Percentiles rank a stretch among this genome's conserved stretches.
These are phyloP conservation scores for Lactarius hengduanensis DNA, from an alignment of 768 basidiomycete species.

Conservation along the genomic window DNA sequence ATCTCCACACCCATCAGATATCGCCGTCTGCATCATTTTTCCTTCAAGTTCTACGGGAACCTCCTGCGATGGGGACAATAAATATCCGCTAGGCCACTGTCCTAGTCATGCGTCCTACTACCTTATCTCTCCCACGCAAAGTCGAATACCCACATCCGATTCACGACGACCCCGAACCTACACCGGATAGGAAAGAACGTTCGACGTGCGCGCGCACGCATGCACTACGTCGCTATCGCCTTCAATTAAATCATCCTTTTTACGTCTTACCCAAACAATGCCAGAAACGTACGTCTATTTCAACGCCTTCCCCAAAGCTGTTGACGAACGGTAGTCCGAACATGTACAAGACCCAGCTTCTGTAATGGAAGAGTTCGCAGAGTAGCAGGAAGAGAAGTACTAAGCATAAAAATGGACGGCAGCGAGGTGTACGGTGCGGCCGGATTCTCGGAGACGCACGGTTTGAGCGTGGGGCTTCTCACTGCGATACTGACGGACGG, in stretches of 20 bases:
- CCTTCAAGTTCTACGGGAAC: background rate
- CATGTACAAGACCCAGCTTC: background rate
- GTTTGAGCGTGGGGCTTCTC: background rate
- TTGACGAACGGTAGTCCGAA: too few species aligned
- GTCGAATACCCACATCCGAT: background rate
- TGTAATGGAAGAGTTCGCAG: background rate
- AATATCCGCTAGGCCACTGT: background rate
- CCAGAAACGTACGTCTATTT: too few species aligned
- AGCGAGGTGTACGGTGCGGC: too few species aligned
- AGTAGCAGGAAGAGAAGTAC: too few species aligned
- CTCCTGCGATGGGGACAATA: background rate
- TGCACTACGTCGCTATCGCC: too few species aligned
- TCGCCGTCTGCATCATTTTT: background rate
- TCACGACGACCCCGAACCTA: background rate
- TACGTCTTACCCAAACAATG: background rate
- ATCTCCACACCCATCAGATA: background rate
- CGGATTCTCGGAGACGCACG: too few species aligned
- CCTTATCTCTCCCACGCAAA: background rate
- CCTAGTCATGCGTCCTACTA: background rate
- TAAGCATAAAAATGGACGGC: too few species aligned
- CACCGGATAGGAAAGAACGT: background rate
- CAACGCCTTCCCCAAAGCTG: too few species aligned
- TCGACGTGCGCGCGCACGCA: background rate
- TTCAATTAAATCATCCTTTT: background rate
- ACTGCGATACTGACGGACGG: background rate